Evolutionary conservation across 176 grass and related monocot species (phyloP).

Genomic region (Areca catechu): DNA sequence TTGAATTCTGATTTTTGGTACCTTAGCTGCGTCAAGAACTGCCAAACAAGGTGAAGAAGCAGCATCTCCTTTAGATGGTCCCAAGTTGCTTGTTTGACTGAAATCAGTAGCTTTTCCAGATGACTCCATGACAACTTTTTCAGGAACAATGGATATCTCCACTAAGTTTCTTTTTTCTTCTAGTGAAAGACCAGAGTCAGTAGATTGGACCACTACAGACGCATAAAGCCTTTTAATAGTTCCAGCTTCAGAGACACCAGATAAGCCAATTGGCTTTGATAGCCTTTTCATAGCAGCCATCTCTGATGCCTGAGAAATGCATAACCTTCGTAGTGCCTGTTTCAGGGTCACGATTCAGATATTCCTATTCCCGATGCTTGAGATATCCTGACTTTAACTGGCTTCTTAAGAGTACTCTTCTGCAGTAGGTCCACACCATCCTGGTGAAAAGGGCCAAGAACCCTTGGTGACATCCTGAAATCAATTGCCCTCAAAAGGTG

Average conservation of each 20-base stretch:
- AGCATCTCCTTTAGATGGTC: constrained; percentile 36
- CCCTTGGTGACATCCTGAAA: constrained; percentile 31
- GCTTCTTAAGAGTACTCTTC: constrained; percentile 40
- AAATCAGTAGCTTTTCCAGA: constrained; percentile 22
- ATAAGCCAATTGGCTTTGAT: constrained; percentile 16
- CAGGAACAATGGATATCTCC: constrained; percentile 23
- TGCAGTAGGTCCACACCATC: constrained; percentile 18
- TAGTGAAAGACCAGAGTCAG: constrained; percentile 5
- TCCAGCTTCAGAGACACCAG: constrained; percentile 17
- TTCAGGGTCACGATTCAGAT: constrained; percentile 79
- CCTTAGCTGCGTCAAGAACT: constrained; percentile 33
- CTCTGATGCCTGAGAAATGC: constrained; percentile 29
- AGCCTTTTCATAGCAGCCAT: constrained; percentile 27
- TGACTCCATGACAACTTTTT: constrained; percentile 28
- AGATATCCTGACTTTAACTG: constrained; percentile 31
- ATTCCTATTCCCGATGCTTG: constrained; percentile 48
- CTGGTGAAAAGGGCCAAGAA: constrained; percentile 32
- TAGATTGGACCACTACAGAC: constrained; percentile 18
- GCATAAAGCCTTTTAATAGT: constrained; percentile 24
- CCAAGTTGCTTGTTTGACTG: constrained; percentile 18
- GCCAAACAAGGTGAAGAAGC: constrained; percentile 25
- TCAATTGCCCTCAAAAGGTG: constrained; percentile 75
- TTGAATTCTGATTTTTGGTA: constrained; percentile 82
- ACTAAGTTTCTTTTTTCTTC: constrained; percentile 9
- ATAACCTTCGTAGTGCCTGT: constrained; percentile 39